Base-by-base conservation (phyloP, 768 basidiomycete genomes). In the Tylopilus sp. region DNA sequence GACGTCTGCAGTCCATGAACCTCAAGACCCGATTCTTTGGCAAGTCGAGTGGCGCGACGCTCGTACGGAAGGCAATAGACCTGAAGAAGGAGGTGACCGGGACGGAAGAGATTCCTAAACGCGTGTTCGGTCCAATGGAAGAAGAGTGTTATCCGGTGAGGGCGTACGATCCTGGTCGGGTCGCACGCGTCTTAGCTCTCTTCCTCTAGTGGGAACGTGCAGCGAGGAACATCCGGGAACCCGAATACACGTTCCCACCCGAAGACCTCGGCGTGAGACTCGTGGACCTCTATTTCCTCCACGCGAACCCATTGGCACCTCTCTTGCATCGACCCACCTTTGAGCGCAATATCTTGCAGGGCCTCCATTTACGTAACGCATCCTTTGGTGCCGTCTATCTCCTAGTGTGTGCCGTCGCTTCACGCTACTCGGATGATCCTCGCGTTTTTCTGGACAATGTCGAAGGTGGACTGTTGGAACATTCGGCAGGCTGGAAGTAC, bases 241-340 rank as follows among this genome's bases (percentile, higher is more conserved):
- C 70, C 2, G 46, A 57, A 2, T 79, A 75, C 60, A 52, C 25
- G 1, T 84, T 82, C 58, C 84, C 83, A 0, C 72, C 77, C 4
- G 50, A 66, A 1, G 76, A 79, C 40, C 76, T 93, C 40, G 71
- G 79, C 13, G 39, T 53, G 8, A 40, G 57, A 0, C 74, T 94
- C 35, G 67, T 90, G 33, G 76, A 84, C 31, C 68, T 81, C 22
- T 92, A 86, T 60, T 95, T 94, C 62, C 52, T 54, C 1, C 55
- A 77, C 30, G 48, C 76, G 51, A 87, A 91, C 59, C 52, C 75
- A n/a, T 71, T 77, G 48, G 59, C 79, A 0, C 89, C 91, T 1
- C 73, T 94, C 4, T 73, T 95, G 5, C 91, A 93, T 58, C 78
- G 82, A 4, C 82, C 82, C 0, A 79, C 79, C 5, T 91, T 94